Evolutionary conservation across 768 basidiomycete species (phyloP), one percentile per base, ranked within the genome.

Genomic region (Russula earlei): DNA sequence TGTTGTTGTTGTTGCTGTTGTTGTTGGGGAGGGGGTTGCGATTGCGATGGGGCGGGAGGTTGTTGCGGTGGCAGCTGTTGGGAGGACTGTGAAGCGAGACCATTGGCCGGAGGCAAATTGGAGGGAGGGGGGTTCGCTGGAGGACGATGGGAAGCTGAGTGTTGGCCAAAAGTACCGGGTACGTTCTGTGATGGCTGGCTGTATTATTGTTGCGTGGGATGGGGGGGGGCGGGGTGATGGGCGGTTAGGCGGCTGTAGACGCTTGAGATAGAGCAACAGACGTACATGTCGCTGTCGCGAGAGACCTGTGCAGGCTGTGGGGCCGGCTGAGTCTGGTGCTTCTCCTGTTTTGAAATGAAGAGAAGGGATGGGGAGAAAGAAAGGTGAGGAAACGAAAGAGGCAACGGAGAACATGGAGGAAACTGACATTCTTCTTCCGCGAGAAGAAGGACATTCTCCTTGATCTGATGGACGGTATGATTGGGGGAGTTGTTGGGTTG

Each of bases 381-480:
- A 34, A 29, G 12, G 43, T 50, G 27, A 55, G 48, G 38, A 22
- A 53, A 25, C 11, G 42, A 41, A 43, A 25, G 50, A 19, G 42
- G 46, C 29, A 54, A 55, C 38, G 54, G 47, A 42, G 47, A 52
- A 45, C 3, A 38, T 15, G 43, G 41, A 43, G 20, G 20, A 17
- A 72, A 54, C 70, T 48, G 72, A 78, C 51, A 36, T 52, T 62
- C 80, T 87, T 90, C 84, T 83, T 89, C 79, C 87, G 80, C 42
- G 81, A 85, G 80, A 91, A 91, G 87, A 90, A 91, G 78, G 87
- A 89, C 89, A 91, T 91, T 82, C 84, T 84, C 70, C 83, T 74
- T 62, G 80, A 66, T 71, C 79, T 77, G 68, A 85, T 70, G 67
- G 79, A 85, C 81, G 82, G 77, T 78, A 84, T 85, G 81, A 79